Evolutionary conservation across 305 asterid species (phyloP).

Genomic region (Fraxinus albicans): DNA sequence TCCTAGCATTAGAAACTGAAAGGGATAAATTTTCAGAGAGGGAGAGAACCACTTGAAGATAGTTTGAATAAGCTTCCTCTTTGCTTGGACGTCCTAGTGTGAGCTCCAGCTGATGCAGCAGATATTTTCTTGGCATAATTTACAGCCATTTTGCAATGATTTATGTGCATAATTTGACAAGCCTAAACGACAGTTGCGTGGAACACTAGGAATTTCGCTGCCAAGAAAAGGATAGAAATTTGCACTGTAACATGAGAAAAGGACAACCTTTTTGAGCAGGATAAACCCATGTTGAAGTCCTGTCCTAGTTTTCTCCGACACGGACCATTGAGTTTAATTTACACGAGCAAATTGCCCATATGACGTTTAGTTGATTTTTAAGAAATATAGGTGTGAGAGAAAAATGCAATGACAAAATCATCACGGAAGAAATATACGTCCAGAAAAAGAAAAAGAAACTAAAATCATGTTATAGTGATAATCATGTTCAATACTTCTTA

Average conservation of each 20-base stretch:
- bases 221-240: no score
- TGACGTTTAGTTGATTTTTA: no score
- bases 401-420: neutral
- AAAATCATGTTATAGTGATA: neutral
- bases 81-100: constrained; percentile 35
- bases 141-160: constrained; percentile 17
- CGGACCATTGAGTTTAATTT: no score
- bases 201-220: no score
- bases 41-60: constrained; percentile 33
- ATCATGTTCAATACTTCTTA: neutral
- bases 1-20: neutral
- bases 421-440: neutral
- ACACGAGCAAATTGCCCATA: no score
- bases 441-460: neutral
- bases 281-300: no score
- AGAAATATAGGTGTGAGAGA: neutral
- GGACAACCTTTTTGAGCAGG: no score
- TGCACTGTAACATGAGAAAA: no score
- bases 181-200: neutral
- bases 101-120: constrained; percentile 48
- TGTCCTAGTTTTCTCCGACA: no score
- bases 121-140: constrained; percentile 31
- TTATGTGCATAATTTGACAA: neutral
- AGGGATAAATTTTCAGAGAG: constrained; percentile 7
- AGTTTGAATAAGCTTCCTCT: constrained; percentile 15